phyloP scores from a whole-genome alignment of 2,329 filamentous ascomycete species.

The Xylariales sp. region DNA sequence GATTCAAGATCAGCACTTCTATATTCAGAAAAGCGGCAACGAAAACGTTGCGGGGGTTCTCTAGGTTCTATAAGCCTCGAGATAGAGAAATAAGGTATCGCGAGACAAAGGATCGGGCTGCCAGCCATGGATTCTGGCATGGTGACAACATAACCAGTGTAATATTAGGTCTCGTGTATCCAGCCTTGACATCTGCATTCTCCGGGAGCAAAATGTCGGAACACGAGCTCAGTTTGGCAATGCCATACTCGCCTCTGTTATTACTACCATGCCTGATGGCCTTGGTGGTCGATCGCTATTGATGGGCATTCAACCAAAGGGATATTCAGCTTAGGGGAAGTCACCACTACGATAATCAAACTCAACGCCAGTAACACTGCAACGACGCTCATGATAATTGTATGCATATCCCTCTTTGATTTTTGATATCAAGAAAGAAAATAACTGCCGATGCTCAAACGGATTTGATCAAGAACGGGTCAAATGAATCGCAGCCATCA shows the following conservation, averaged over 20 bases:
- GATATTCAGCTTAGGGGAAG: slow-evolving; percentile 41
- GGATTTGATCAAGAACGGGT: slow-evolving; percentile 30
- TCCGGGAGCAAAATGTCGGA: slow-evolving; percentile 27
- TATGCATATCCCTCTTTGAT: slow-evolving; percentile 23
- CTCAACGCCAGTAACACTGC: slow-evolving; percentile 19
- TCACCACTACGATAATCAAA: slow-evolving; percentile 35
- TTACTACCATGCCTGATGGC: slow-evolving; percentile 42
- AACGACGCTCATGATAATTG: slow-evolving; percentile 39
- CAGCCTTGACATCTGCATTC: slow-evolving; percentile 44
- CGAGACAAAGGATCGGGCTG: slow-evolving; percentile 44
- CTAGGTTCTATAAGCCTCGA: too few species aligned
- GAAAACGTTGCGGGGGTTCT: slow-evolving; percentile 41
- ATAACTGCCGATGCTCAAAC: slow-evolving; percentile 28
- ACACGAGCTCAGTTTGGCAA: slow-evolving; percentile 25
- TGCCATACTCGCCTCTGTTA: slow-evolving; percentile 43
- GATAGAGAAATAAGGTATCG: too few species aligned
- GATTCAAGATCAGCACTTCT: slow-evolving; percentile 39
- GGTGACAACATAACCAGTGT: slow-evolving; percentile 49
- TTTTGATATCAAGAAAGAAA: not conserved
- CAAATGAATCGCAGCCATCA: slow-evolving; percentile 39
- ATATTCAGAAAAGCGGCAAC: slow-evolving; percentile 42
- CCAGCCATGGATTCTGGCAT: slow-evolving; percentile 44
- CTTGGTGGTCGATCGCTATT: slow-evolving; percentile 43
- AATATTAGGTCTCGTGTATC: slow-evolving; percentile 46
- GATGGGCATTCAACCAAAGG: slow-evolving; percentile 41